Conservation (phyloP, 2,329 filamentous ascomycete species). For the Corniculantispora saksenae region DNA sequence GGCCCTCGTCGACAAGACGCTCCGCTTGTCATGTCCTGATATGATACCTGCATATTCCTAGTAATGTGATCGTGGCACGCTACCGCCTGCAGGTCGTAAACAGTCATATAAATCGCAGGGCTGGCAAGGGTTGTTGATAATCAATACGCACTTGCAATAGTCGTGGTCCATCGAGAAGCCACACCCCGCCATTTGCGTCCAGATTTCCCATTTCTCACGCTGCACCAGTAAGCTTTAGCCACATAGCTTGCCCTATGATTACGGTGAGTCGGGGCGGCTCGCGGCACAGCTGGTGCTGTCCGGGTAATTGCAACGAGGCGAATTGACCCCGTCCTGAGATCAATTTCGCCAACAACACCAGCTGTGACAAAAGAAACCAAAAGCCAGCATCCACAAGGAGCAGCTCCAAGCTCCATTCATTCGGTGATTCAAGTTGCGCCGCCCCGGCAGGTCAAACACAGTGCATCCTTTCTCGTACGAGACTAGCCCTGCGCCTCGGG, state of each 20-base stretch:
- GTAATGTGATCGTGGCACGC: background rate
- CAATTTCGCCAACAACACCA: background rate
- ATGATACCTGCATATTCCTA: background rate
- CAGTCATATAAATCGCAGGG: background rate
- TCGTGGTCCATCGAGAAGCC: background rate
- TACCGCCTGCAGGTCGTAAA: background rate
- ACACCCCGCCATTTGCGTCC: background rate
- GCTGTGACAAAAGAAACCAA: background rate
- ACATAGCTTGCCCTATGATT: background rate
- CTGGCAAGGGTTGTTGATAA: background rate
- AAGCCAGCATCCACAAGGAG: background rate
- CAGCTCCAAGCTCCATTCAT: background rate
- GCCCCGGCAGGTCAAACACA: background rate
- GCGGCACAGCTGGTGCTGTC: background rate
- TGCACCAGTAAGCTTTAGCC: background rate
- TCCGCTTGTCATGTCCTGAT: too few species aligned
- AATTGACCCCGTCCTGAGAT: background rate
- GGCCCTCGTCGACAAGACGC: too few species aligned
- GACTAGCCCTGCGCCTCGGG: background rate
- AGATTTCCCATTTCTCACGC: background rate
- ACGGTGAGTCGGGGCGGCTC: background rate
- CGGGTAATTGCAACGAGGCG: background rate
- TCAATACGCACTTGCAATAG: background rate
- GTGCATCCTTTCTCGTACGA: background rate
- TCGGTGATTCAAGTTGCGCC: background rate